phyloP scores from a whole-genome alignment of 164 flowering plant species.

The Akebia trifoliata region DNA sequence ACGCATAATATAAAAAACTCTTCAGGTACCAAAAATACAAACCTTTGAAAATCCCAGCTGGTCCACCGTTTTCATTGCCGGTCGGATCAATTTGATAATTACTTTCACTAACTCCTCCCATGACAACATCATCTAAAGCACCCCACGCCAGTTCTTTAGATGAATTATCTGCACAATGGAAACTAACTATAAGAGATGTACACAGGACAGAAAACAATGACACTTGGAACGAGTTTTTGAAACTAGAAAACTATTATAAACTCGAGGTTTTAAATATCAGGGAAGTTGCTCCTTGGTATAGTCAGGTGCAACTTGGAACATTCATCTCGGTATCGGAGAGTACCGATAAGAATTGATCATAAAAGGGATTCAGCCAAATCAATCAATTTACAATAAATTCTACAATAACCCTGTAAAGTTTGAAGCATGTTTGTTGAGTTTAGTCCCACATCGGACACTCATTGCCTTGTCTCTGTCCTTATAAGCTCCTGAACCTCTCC shows the following conservation, averaged over 20 bases:
- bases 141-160: conserved; percentile 80
- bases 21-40: conserved; percentile 10
- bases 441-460: too few relatives aligned
- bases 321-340: neutral
- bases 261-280: neutral
- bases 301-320: too few relatives aligned
- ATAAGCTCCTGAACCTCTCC: too few relatives aligned
- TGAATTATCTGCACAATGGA: conserved; percentile 38
- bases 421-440: too few relatives aligned
- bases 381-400: neutral
- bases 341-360: neutral
- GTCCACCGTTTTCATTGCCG: conserved; percentile 78
- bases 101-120: conserved; percentile 99
- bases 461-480: too few relatives aligned
- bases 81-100: conserved; percentile 60
- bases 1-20: neutral
- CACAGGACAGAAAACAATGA: neutral
- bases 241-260: neutral
- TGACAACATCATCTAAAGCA: conserved; percentile 95
- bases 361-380: neutral
- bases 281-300: neutral
- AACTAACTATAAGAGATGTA: neutral
- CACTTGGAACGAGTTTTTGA: neutral
- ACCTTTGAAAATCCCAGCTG: conserved; percentile 87
- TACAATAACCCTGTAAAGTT: neutral